Conservation (phyloP, 495 filamentous ascomycete genomes). For the Articulospora tetracladia region DNA sequence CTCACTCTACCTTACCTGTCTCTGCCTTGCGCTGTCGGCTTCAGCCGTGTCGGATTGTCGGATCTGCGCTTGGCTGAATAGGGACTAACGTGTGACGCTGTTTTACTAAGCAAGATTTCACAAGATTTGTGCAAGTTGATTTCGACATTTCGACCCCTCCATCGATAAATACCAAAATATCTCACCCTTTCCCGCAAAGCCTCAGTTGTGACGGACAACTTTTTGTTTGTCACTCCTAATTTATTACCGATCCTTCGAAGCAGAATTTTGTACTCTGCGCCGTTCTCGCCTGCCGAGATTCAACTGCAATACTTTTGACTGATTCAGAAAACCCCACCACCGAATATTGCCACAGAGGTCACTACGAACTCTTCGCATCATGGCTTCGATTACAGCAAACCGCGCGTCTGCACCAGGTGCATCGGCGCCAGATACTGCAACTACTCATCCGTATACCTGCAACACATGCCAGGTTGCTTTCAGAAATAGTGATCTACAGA, state of each 20-base stretch:
- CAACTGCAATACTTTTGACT: background rate
- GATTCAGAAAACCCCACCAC: background rate
- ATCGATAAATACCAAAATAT: background rate
- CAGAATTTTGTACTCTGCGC: background rate
- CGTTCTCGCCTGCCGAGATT: background rate
- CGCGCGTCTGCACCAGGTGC: slow-evolving; percentile 29
- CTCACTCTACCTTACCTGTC: too few relatives aligned
- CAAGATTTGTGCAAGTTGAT: slow-evolving; percentile 1
- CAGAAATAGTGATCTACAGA: slow-evolving; percentile 86
- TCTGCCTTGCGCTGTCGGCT: background rate
- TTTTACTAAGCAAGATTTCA: background rate
- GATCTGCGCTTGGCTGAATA: background rate
- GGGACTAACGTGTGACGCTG: background rate
- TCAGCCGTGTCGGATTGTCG: background rate
- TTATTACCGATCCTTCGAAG: background rate
- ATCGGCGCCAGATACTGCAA: slow-evolving; percentile 30
- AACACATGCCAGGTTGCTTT: slow-evolving; percentile 98
- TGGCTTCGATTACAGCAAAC: slow-evolving; percentile 51
- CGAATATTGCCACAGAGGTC: background rate
- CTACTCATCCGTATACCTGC: slow-evolving; percentile 88
- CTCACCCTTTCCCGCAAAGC: background rate
- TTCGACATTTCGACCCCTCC: background rate
- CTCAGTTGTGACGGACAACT: too few relatives aligned
- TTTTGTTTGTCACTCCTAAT: background rate
- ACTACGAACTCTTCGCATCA: slow-evolving; percentile 23